Evolutionary conservation across 495 filamentous ascomycete species (phyloP).

Genomic region (Neurospora sublineolata): DNA sequence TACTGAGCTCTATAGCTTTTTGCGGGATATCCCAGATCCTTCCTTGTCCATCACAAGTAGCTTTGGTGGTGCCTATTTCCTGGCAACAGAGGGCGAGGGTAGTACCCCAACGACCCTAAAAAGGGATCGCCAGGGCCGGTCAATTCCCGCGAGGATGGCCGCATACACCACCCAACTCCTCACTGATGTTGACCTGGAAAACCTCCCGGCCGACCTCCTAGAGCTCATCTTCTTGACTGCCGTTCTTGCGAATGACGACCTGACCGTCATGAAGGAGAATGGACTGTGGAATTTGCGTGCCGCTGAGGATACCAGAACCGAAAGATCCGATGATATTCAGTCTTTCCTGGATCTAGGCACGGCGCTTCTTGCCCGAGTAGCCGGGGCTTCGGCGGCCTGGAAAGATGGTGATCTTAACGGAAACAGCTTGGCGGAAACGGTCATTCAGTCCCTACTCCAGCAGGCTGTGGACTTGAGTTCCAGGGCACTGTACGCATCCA

Average conservation of each 20-base stretch:
- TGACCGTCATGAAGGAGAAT: slow-evolving; percentile 22
- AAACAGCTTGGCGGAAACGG: slow-evolving; percentile 17
- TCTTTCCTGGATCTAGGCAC: slow-evolving; percentile 49
- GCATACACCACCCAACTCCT: slow-evolving; percentile 52
- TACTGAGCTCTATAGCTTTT: slow-evolving; percentile 42
- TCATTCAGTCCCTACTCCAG: slow-evolving; percentile 27
- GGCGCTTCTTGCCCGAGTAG: slow-evolving; percentile 38
- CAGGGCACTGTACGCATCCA: slow-evolving; percentile 37
- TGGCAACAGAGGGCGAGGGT: slow-evolving; percentile 35
- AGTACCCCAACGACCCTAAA: slow-evolving; percentile 13
- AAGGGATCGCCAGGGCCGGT: slow-evolving; percentile 57
- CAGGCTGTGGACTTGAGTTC: slow-evolving; percentile 21
- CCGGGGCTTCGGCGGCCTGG: slow-evolving; percentile 23
- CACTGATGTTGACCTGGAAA: slow-evolving; percentile 16
- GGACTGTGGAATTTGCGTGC: slow-evolving; percentile 25
- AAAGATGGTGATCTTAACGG: slow-evolving; percentile 17
- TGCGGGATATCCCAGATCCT: slow-evolving; percentile 43
- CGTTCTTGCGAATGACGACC: slow-evolving; percentile 33
- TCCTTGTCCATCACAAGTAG: slow-evolving; percentile 62
- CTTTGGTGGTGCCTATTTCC: slow-evolving; percentile 56
- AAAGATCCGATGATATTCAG: slow-evolving; percentile 37
- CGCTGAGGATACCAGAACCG: slow-evolving; percentile 32
- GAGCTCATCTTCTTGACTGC: slow-evolving; percentile 29
- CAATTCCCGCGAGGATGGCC: slow-evolving; percentile 61
- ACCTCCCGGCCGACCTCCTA: slow-evolving; percentile 27